Percentiles rank a stretch among this genome's conserved stretches.
Conservation (phyloP, 192 early-diverging fungal species). For the Backusella circina region DNA sequence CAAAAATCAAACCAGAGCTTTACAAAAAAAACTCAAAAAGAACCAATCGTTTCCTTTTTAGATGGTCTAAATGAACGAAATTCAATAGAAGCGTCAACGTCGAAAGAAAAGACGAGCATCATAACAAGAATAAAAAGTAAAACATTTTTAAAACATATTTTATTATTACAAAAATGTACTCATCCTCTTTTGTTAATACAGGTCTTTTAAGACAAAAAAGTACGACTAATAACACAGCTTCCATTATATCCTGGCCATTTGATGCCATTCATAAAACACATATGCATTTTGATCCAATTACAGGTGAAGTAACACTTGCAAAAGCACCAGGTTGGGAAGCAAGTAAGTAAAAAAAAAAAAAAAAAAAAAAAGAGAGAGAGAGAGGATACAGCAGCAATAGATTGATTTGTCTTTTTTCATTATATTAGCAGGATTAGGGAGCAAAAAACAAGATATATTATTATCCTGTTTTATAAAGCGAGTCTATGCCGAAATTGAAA, state of each 20-base stretch:
- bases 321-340: neutral
- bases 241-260: slow-evolving; percentile 12
- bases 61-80: neutral
- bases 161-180: neutral
- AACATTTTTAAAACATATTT: neutral
- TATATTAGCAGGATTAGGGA: slow-evolving; percentile 6
- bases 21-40: neutral
- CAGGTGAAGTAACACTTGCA: neutral
- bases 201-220: neutral
- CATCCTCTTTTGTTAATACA: neutral
- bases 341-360: neutral
- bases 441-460: slow-evolving; percentile 5
- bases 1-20: neutral
- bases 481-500: slow-evolving; percentile 12
- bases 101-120: neutral
- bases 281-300: slow-evolving; percentile 7
- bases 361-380: neutral
- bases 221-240: neutral
- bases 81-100: neutral
- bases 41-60: neutral
- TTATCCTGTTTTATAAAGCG: slow-evolving; percentile 14
- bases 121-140: neutral
- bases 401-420: neutral
- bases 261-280: slow-evolving; percentile 15
- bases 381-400: too few relatives aligned